Base-by-base conservation (phyloP, 2,329 filamentous ascomycete genomes). In the Albophoma yamanashiensis region DNA sequence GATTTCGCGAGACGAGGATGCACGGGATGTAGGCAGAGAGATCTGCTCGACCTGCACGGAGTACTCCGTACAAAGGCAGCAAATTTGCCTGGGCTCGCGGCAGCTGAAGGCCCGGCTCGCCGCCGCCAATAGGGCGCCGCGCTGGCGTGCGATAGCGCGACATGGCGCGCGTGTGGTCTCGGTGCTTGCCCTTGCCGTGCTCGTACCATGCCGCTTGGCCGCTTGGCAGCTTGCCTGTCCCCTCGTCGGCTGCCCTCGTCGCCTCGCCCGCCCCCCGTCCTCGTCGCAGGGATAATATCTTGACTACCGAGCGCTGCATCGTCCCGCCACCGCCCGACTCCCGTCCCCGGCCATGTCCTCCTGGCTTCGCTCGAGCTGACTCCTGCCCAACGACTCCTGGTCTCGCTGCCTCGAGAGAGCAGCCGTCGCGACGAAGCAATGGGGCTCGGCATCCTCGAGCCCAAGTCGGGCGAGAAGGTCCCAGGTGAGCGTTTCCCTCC, bases 401-500 rank as follows among this genome's bases (percentile, higher is more conserved):
- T 17, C 25, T 39, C 53, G 59, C 61, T 58, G 39, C 57, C 8
- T 20, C 25, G 27, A 52, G 47, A 17, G n/a, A 52, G 25, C 27
- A n/a, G 50, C 50, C 14, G 38, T 31, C 38, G 40, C 66, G 65
- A 64, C 59, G n/a, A 7, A 77, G 63, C 59, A 8, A 77, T 77
- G 75, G 69, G 68, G 34, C 79, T 94, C 64, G 88, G 89, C 58
- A 84, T 95, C 61, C 79, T 94, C 61, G 85, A 92, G 67, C 83
- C 89, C 69, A 79, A 71, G 68, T 79, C 79, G 67, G 79, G 85
- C 65, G 81, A 84, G 67, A 82, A 89, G 72, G 89, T 93, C 62
- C 91, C 91, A 62, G 90, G 89, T 92, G 77, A 36, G 47, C 6
- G 6, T 2, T 4, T 12, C 12, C 12, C 25, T 22, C 2, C 7